Conservation (phyloP, 2,329 filamentous ascomycete species). For the Hypoxylon sp. region DNA sequence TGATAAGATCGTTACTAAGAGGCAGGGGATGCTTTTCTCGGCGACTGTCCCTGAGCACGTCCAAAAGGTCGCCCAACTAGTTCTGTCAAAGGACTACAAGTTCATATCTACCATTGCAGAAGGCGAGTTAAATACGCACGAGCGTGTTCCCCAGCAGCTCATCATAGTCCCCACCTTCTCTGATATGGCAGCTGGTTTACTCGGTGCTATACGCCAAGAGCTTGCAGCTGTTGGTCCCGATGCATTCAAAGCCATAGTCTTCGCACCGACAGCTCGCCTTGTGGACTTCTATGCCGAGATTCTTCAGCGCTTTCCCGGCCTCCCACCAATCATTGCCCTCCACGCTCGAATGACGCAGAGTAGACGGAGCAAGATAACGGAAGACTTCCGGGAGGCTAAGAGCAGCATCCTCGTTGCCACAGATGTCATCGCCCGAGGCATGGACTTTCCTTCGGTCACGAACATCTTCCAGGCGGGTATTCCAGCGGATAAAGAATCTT, state of each 20-base stretch:
- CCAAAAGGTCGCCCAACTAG: slow-evolving; percentile 78
- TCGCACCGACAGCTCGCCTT: slow-evolving; percentile 74
- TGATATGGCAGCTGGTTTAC: slow-evolving; percentile 73
- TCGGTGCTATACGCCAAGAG: slow-evolving; percentile 69
- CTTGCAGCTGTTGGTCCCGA: slow-evolving; percentile 54
- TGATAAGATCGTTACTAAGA: slow-evolving; percentile 68
- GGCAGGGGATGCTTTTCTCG: slow-evolving; percentile 86
- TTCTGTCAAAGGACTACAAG: slow-evolving; percentile 79
- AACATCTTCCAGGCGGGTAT: slow-evolving; percentile 76
- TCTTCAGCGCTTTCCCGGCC: slow-evolving; percentile 57
- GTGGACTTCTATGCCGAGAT: slow-evolving; percentile 67
- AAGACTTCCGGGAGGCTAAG: slow-evolving; percentile 70
- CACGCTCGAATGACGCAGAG: slow-evolving; percentile 67
- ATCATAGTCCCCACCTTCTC: slow-evolving; percentile 78
- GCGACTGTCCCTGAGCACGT: slow-evolving; percentile 87
- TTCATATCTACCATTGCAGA: slow-evolving; percentile 85
- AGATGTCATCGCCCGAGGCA: slow-evolving; percentile 79
- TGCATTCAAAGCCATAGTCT: slow-evolving; percentile 87
- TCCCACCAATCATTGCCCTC: slow-evolving; percentile 62
- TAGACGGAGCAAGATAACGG: slow-evolving; percentile 70
- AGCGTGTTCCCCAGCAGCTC: slow-evolving; percentile 80
- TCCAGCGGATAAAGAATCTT: slow-evolving; percentile 72
- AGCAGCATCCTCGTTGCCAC: slow-evolving; percentile 74
- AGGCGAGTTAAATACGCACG: slow-evolving; percentile 82
- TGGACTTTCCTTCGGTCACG: slow-evolving; percentile 80